Percentiles rank a stretch among this genome's conserved stretches.
Conservation (phyloP, 179 eudicot species). For the Drosera spatulata region DNA sequence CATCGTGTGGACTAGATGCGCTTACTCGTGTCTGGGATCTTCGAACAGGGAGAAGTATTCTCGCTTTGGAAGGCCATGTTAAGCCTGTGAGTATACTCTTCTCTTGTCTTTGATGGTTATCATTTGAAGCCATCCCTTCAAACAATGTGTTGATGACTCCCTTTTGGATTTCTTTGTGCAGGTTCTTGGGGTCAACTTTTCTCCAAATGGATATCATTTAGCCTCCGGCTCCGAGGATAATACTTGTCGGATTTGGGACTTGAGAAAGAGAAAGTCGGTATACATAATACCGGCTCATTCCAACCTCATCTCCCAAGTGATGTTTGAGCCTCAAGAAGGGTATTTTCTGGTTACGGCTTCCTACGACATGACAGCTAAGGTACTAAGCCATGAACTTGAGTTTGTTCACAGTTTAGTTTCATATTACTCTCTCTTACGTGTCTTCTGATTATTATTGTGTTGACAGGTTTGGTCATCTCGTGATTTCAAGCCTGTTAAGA, state of each 20-base stretch:
- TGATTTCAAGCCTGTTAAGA: constrained; percentile 86
- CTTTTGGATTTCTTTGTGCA: constrained; percentile 18
- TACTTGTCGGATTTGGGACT: constrained; percentile 88
- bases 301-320: constrained; percentile 79
- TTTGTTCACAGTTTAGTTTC: not conserved
- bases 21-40: constrained; percentile 98
- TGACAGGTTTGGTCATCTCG: constrained; percentile 86
- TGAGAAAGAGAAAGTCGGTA: constrained; percentile 68
- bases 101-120: not conserved
- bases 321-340: constrained; percentile 96
- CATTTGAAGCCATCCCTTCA: not conserved
- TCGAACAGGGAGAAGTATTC: constrained; percentile 84
- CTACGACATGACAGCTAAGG: constrained; percentile 91
- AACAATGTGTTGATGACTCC: not conserved
- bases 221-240: constrained; percentile 95
- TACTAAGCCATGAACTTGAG: constrained; percentile 4
- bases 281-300: constrained; percentile 91
- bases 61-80: constrained; percentile 91
- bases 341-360: constrained; percentile 84
- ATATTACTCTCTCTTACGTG: not conserved
- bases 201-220: constrained; percentile 88
- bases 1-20: constrained; percentile 83
- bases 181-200: constrained; percentile 74
- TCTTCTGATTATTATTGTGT: constrained; percentile 9
- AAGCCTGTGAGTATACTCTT: constrained; percentile 52